phyloP scores from a whole-genome alignment of 805 yeast genomes.

The Candida koratica region DNA sequence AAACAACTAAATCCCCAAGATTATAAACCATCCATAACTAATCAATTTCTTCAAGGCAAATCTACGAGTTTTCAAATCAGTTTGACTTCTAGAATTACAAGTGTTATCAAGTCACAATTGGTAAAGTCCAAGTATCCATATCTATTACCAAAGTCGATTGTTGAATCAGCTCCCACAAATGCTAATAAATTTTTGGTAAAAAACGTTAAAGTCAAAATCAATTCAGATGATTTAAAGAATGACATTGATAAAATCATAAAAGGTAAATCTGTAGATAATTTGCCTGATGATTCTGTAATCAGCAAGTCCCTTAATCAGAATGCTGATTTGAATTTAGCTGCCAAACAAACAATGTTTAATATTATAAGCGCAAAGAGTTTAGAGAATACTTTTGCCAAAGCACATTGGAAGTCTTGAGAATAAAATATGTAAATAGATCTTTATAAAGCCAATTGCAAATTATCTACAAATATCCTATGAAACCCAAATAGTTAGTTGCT shows the following conservation, averaged over 20 bases:
- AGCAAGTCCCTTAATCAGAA: slow-evolving; percentile 20
- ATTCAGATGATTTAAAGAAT: slow-evolving; percentile 19
- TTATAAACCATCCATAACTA: slow-evolving; percentile 12
- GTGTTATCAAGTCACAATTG: slow-evolving; percentile 37
- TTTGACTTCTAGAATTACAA: slow-evolving; percentile 33
- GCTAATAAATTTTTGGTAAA: slow-evolving; percentile 31
- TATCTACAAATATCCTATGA: slow-evolving; percentile 16
- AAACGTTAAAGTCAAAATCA: slow-evolving; percentile 22
- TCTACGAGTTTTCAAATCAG: slow-evolving; percentile 26
- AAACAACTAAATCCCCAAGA: slow-evolving; percentile 8
- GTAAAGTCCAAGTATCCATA: slow-evolving; percentile 40
- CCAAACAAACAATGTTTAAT: slow-evolving; percentile 30
- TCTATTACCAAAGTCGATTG: slow-evolving; percentile 31
- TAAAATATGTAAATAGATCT: background rate
- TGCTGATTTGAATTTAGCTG: slow-evolving; percentile 22
- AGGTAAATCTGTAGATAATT: slow-evolving; percentile 23
- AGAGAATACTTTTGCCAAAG: slow-evolving; percentile 12
- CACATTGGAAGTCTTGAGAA: slow-evolving; percentile 16
- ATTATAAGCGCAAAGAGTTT: slow-evolving; percentile 15
- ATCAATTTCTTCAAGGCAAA: slow-evolving; percentile 38
- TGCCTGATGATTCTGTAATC: slow-evolving; percentile 10
- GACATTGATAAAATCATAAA: slow-evolving; percentile 30
- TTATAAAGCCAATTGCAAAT: background rate
- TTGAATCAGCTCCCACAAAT: slow-evolving; percentile 21
- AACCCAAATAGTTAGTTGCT: slow-evolving; percentile 38